These are phyloP conservation scores for Phytophthora boehmeriae DNA, from an alignment of 352 stramenopile genomes.

Conservation along the genomic window DNA sequence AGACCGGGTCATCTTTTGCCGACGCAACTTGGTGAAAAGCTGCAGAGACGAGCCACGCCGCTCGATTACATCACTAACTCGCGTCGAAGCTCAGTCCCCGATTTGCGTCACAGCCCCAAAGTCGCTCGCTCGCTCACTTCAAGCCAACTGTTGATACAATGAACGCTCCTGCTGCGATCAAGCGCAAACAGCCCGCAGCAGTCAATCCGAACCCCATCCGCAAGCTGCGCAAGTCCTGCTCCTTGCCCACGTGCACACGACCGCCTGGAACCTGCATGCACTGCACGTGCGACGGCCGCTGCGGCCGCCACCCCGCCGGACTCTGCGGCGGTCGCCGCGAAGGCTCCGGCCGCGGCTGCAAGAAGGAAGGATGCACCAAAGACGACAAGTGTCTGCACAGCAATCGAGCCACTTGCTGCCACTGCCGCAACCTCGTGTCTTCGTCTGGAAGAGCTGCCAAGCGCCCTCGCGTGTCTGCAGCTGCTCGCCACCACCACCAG, in stretches of 20 bases:
- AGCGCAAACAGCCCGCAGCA: slow-evolving; percentile 18
- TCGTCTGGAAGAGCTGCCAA: slow-evolving; percentile 49
- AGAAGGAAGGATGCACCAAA: slow-evolving; percentile 57
- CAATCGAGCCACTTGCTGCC: slow-evolving; percentile 75
- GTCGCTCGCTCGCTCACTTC: background rate
- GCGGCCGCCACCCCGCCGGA: slow-evolving; percentile 56
- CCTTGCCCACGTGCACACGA: slow-evolving; percentile 60
- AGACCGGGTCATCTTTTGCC: slow-evolving; percentile 1
- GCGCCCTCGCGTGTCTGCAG: slow-evolving; percentile 28
- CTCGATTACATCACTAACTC: background rate
- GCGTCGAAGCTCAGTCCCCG: background rate
- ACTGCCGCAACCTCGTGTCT: slow-evolving; percentile 82
- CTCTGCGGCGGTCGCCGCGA: slow-evolving; percentile 67
- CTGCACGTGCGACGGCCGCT: slow-evolving; percentile 81
- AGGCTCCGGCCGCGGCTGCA: slow-evolving; percentile 68
- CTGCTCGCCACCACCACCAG: slow-evolving; percentile 16
- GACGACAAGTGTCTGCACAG: slow-evolving; percentile 75
- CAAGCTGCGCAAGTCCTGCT: slow-evolving; percentile 78
- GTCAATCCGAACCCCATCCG: slow-evolving; percentile 10
- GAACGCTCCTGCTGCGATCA: slow-evolving; percentile 3
- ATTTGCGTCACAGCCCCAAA: slow-evolving; percentile 2
- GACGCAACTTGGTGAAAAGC: slow-evolving; percentile 10
- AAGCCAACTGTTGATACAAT: background rate
- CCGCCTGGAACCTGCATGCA: slow-evolving; percentile 75
- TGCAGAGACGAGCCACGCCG: background rate